A percentile compares a stretch with the other conserved stretches of the same genome.
These are phyloP conservation scores for Penicillium nucicola DNA, from an alignment of 495 filamentous ascomycete genomes.

Conservation along the genomic window DNA sequence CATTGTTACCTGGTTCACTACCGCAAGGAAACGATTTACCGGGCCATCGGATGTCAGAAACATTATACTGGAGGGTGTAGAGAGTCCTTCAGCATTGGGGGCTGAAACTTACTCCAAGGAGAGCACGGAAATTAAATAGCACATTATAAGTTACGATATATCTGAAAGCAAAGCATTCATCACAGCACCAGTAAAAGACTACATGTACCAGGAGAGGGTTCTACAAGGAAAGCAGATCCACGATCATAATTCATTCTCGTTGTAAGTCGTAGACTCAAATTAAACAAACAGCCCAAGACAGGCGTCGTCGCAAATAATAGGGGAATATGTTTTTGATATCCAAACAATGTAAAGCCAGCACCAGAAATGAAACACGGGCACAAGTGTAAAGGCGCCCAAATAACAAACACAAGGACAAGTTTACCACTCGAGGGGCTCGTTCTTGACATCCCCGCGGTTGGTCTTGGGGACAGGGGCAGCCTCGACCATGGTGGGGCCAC, in stretches of 20 bases:
- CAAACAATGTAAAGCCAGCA: conserved; percentile 6
- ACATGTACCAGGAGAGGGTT: background rate
- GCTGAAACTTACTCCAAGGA: background rate
- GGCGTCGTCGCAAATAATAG: conserved; percentile 7
- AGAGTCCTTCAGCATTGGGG: background rate
- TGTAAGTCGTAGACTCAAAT: conserved; percentile 19
- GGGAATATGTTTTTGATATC: conserved; percentile 23
- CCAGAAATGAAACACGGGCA: conserved; percentile 11
- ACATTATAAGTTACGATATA: too few species aligned
- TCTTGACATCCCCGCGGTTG: conserved; percentile 80
- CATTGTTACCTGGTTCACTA: conserved; percentile 48
- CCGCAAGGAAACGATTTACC: conserved; percentile 13
- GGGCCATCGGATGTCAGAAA: background rate
- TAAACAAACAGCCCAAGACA: conserved; percentile 11
- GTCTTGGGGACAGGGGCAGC: conserved; percentile 85
- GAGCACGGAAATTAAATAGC: too few species aligned
- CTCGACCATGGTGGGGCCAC: conserved; percentile 67
- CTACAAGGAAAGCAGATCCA: background rate
- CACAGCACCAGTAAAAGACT: too few species aligned
- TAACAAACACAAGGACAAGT: conserved; percentile 10
- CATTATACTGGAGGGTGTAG: background rate
- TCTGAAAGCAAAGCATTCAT: too few species aligned
- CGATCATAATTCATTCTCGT: conserved; percentile 28
- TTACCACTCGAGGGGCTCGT: conserved; percentile 92
- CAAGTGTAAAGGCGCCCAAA: conserved; percentile 2